Conservation (phyloP, 169 alveolate genomes). For the Cryptosporidium meleagridis region DNA sequence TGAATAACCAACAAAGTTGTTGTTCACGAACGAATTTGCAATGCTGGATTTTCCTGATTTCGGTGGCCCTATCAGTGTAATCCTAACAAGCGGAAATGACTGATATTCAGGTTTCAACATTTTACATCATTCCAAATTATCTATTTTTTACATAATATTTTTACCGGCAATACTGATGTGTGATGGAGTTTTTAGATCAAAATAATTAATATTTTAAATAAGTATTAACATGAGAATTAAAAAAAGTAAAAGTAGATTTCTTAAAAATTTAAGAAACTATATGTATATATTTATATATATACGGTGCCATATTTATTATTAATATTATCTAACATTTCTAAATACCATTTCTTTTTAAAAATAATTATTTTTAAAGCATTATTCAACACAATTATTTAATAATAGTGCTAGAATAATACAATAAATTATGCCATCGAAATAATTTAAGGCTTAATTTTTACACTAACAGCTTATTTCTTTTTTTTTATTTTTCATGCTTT, state of each 20-base stretch:
- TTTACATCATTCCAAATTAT: neutral
- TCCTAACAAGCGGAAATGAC: slow-evolving; percentile 61
- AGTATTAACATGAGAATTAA: neutral
- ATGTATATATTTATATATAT: neutral
- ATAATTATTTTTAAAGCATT: neutral
- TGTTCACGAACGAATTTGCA: slow-evolving; percentile 41
- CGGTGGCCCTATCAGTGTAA: slow-evolving; percentile 67
- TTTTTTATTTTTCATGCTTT: neutral
- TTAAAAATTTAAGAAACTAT: neutral
- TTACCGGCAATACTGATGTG: slow-evolving; percentile 43
- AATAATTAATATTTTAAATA: neutral
- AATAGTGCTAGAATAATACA: neutral
- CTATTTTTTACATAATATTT: neutral
- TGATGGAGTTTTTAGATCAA: slow-evolving; percentile 53
- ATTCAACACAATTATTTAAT: neutral
- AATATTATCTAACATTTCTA: neutral
- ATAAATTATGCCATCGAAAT: neutral
- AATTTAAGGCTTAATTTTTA: neutral
- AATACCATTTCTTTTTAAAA: neutral
- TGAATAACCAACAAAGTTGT: slow-evolving; percentile 21
- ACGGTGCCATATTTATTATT: neutral
- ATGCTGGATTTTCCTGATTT: slow-evolving; percentile 69
- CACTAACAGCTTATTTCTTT: neutral
- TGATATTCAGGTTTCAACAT: slow-evolving; percentile 69
- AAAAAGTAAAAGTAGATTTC: neutral